phyloP scores from a whole-genome alignment of 306 rosid genomes.

The Luffa aegyptiaca region DNA sequence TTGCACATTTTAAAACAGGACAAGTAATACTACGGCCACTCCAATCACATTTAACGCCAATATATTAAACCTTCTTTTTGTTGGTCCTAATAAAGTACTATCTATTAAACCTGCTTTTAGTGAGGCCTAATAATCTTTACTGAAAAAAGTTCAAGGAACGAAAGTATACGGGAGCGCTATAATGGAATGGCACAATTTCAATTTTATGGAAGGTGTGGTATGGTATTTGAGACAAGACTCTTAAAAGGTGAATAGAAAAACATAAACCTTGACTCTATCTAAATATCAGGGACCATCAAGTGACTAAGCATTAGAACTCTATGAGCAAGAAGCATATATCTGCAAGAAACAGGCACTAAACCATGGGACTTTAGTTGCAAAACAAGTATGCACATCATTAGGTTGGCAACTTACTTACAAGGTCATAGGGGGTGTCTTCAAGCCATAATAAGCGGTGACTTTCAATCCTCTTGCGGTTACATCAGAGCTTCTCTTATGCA shows the following conservation, averaged over 20 bases:
- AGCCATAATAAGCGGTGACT: conserved; percentile 58
- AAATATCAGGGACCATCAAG: neutral
- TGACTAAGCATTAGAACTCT: neutral
- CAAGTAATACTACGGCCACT: neutral
- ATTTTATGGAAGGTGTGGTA: neutral
- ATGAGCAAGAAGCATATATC: neutral
- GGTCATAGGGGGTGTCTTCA: conserved; percentile 77
- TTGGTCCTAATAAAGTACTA: neutral
- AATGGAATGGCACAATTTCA: neutral
- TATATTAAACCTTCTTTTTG: neutral
- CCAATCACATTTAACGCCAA: neutral
- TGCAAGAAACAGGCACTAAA: neutral
- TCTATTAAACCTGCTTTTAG: no score
- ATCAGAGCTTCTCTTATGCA: conserved; percentile 30
- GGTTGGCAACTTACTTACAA: conserved; percentile 36
- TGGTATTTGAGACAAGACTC: neutral
- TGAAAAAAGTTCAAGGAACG: neutral
- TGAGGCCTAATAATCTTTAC: neutral
- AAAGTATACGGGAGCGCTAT: neutral
- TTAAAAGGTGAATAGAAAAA: neutral
- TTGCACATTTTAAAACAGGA: neutral
- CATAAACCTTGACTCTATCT: neutral
- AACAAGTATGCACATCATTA: neutral
- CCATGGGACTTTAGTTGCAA: neutral
- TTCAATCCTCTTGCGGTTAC: conserved; percentile 30